Evolutionary conservation across 106 monocot species (phyloP), one percentile per base, ranked within the genome.

Genomic region (Dendrobium huoshanense): DNA sequence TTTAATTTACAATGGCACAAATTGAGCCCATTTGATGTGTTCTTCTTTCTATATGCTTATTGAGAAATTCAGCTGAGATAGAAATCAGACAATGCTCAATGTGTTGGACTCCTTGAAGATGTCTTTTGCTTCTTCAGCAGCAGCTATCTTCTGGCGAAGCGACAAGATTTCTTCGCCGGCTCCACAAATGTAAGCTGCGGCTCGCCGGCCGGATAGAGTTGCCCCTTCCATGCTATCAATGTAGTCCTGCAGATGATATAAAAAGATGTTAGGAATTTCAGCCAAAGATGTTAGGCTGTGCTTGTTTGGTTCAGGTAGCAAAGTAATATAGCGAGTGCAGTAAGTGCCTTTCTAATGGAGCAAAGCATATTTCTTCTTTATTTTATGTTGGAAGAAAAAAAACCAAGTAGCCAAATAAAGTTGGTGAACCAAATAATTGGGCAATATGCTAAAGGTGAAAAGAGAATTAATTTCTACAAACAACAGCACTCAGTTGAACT

Each of bases 181-280:
- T 29, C 65, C 65, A 72, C 94, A 97, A 55, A 97, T 84, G 67
- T 90, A 97, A 0, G 94, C 87, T 0, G 96, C 94, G 2, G 94
- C 86, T 88, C 87, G 92, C 73, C 96, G 84, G 2, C 96, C 96
- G 0, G 96, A 97, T 27, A 97, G 92, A 27, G 96, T 97, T 65
- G 96, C 94, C 68, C 96, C 96, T 90, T 97, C 96, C 96, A 97
- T 97, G 74, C 96, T 97, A 75, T 97, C 96, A 27, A 97, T 97
- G 68, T 97, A 97, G 72, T 97, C 96, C 96, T 97, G 80, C 67
- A 84, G 3, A 74, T 29, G 9, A 37, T 70, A 73, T 7, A 15
- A 29, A 5, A 33, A 61, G n/a, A 2, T 44, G 44, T 0, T 44
- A 5, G 44, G 5, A 7, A 9, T 4, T 44, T 2, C 9, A 27